Conservation (phyloP, 768 basidiomycete genomes). For the Clitopilus hobsonii region DNA sequence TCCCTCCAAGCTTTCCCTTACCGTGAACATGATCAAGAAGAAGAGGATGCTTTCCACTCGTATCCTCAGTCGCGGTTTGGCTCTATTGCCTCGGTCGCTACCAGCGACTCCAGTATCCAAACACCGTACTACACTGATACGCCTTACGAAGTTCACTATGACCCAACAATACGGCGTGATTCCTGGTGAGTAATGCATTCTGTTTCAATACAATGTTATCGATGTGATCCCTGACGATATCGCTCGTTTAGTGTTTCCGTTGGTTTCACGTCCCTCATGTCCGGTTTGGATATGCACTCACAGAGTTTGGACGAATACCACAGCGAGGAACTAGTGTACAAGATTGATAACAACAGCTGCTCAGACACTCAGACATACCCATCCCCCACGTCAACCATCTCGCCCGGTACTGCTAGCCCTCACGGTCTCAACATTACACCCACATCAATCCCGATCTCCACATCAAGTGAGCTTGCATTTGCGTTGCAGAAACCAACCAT, state of each 20-base stretch:
- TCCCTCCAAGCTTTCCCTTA: constrained; percentile 41
- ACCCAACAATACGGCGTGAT: constrained; percentile 26
- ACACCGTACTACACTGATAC: constrained; percentile 47
- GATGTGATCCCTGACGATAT: constrained; percentile 4
- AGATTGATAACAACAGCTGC: constrained; percentile 4
- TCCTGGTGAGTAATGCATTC: constrained; percentile 33
- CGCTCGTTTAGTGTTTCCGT: constrained; percentile 24
- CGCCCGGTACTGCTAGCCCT: constrained; percentile 29
- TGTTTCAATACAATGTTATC: constrained; percentile 7
- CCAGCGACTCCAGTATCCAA: constrained; percentile 53
- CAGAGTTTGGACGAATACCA: constrained; percentile 14
- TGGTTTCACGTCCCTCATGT: constrained; percentile 37
- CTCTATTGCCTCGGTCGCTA: constrained; percentile 55
- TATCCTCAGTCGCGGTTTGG: constrained; percentile 55
- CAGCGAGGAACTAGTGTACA: constrained; percentile 19
- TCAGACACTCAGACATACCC: constrained; percentile 19
- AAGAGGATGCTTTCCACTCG: constrained; percentile 41
- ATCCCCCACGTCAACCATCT: constrained; percentile 41
- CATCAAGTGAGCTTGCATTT: constrained; percentile 29
- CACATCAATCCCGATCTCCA: constrained; percentile 22
- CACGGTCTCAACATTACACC: constrained; percentile 14
- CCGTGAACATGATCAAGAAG: constrained; percentile 46
- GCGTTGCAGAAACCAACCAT: constrained; percentile 22
- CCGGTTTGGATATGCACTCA: constrained; percentile 27
- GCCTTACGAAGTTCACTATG: constrained; percentile 24